A percentile compares a stretch with the other conserved stretches of the same genome.
Evolutionary conservation across 2,329 filamentous ascomycete genomes (phyloP).

Genomic region (Hortaea werneckii): DNA sequence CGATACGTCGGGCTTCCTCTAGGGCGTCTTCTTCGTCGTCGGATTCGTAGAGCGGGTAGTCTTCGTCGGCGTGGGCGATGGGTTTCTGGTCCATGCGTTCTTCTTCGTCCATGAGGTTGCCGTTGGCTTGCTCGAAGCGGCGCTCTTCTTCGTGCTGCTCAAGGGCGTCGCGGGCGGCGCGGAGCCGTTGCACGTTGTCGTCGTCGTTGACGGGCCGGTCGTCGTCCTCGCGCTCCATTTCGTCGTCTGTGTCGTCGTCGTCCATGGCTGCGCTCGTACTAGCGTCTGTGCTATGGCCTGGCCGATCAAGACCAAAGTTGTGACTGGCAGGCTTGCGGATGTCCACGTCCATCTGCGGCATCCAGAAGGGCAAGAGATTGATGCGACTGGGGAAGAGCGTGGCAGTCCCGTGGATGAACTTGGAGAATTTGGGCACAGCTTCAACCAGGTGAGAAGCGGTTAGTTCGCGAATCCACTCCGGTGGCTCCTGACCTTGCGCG

Average conservation of each 20-base stretch:
- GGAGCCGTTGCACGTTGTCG: conserved; percentile 37
- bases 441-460: conserved; percentile 91
- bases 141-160: conserved; percentile 41
- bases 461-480: conserved; percentile 90
- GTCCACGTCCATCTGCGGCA: conserved; percentile 95
- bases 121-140: conserved; percentile 37
- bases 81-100: conserved; percentile 63
- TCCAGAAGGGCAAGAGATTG: conserved; percentile 88
- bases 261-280: conserved; percentile 69
- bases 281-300: conserved; percentile 62
- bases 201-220: conserved; percentile 23
- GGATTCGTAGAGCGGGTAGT: conserved; percentile 85
- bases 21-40: conserved; percentile 64
- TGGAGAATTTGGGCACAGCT: conserved; percentile 98
- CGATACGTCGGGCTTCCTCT: conserved; percentile 65
- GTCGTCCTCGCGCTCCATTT: conserved; percentile 55
- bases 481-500: conserved; percentile 85
- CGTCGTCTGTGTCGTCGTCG: conserved; percentile 59
- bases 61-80: conserved; percentile 47
- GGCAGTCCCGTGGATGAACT: conserved; percentile 94
- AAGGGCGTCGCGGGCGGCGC: conserved; percentile 40
- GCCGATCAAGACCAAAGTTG: conserved; percentile 80
- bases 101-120: conserved; percentile 60
- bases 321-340: conserved; percentile 87
- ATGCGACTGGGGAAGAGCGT: conserved; percentile 80